Evolutionary conservation across 1,284 basidiomycete species (phyloP), one percentile per base, ranked within the genome.

Genomic region (Leccinum subrobustum): DNA sequence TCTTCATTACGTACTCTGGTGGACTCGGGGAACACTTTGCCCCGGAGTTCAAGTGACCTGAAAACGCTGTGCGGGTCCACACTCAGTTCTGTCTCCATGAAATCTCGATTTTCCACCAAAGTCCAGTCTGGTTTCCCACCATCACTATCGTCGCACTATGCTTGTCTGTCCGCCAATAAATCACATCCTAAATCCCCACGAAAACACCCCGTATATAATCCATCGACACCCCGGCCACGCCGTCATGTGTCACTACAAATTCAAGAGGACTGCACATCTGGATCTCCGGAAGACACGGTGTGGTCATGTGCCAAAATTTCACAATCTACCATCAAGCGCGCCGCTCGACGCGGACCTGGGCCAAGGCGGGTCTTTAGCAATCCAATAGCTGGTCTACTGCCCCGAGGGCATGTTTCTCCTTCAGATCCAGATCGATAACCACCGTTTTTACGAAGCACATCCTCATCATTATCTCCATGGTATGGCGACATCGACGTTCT

Each of bases 251-350:
- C 63, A 35, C 51, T 63, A 23, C 44, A 48, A 48, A 48, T 55
- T 2, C 47, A 61, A 25, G 61, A 64, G 25, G 29, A 37, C 14
- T 48, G 27, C 27, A 44, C 47, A 60, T 52, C 61, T 52, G 61
- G 20, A 8, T 52, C 60, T 4, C 48, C 62, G 7, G 60, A 54
- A 58, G 62, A 65, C 27, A 51, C 3, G 25, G 27, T 72, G 31
- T 72, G 70, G 70, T 73, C 70, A 37, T 72, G 70, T 64, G 70
- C 70, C 35, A 72, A 75, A 54, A 75, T 72, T 11, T 65, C 73
- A 0, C 73, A 60, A 35, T 74, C 70, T 35, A 29, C 60, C 42
- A 11, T 48, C 9, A 72, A 72, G 55, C 68, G 63, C 14, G 60
- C 70, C 48, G 63, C 71, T 59, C 73, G 73, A 62, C 60, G 63